Evolutionary conservation across 73 alveolate genomes (phyloP), one percentile per base, ranked within the genome.

Genomic region (Durusdinium trenchii): DNA sequence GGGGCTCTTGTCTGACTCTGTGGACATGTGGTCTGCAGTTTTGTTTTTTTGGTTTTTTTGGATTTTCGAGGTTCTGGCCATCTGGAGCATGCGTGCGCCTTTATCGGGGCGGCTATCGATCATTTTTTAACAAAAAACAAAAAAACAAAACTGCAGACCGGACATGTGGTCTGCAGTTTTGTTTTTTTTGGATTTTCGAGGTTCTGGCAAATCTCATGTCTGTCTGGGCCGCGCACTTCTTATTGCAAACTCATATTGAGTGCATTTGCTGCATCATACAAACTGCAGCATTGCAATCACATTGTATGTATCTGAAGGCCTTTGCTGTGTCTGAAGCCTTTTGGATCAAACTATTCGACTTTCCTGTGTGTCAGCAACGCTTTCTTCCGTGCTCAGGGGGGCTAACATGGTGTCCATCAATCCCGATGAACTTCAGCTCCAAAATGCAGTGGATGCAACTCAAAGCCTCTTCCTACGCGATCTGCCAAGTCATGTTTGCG

Each of bases 401-500:
- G n/a, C n/a, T 54, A 54, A 12, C 64, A 83, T 35, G 94, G 94
- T 64, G 52, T 69, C 83, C n/a, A 60, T 87, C 51, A 35, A 60
- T 35, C 85, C 95, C 26, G 95, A 45, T 35, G 52, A 87, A 18
- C 38, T 87, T 30, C 73, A 28, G 40, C 79, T 87, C 64, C 28
- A 60, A 28, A 18, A 87, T 5, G 85, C 95, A 10, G 43, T 60
- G 18, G 85, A 60, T n/a, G 95, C 95, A 9, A 87, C 95, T 16
- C 14, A 61, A 69, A 9, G 6, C 6, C 79, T 87, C n/a, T 69
- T 26, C 50, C 95, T 87, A 6, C 95, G 95, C 5, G 85, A 87
- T 12, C 30, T 87, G n/a, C 67, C 79, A 20, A 67, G 57, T 7
- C 95, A 87, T n/a, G 95, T 87, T 26, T 87, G 95, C 51, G 84